Conservation (phyloP, 352 stramenopile species). For the Phytophthora tentaculata region DNA sequence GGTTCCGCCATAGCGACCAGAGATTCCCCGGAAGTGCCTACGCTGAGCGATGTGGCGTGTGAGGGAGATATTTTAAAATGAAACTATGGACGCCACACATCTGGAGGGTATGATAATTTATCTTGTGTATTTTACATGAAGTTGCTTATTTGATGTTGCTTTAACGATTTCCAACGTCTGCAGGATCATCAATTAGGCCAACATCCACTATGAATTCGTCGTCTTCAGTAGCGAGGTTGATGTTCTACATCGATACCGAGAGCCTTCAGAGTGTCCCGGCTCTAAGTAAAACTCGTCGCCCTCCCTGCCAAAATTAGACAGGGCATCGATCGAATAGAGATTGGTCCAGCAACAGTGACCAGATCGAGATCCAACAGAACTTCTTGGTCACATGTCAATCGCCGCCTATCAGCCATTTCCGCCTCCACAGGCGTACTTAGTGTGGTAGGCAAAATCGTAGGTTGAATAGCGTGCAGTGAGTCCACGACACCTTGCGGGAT, state of each 20-base stretch:
- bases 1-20: too few species aligned
- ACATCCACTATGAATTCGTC: neutral
- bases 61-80: too few species aligned
- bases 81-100: too few species aligned
- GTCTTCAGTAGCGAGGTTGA: neutral
- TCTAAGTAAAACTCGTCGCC: neutral
- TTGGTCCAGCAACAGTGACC: neutral
- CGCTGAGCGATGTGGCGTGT: too few species aligned
- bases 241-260: too few species aligned
- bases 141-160: too few species aligned
- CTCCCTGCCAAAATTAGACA: neutral
- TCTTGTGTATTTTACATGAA: too few species aligned
- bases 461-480: neutral
- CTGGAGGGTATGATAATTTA: too few species aligned
- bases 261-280: neutral
- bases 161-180: too few species aligned
- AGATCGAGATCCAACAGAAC: conserved; percentile 12
- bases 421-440: conserved; percentile 1
- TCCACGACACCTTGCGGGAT: conserved; percentile 4
- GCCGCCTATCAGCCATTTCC: conserved; percentile 11
- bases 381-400: conserved; percentile 2
- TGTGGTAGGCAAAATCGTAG: neutral
- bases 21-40: too few species aligned
- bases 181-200: neutral
- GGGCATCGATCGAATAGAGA: neutral